A percentile compares a stretch with the other conserved stretches of the same genome.
These are phyloP conservation scores for Eucalyptus regnans DNA, from an alignment of 345 rosid species.

Conservation along the genomic window DNA sequence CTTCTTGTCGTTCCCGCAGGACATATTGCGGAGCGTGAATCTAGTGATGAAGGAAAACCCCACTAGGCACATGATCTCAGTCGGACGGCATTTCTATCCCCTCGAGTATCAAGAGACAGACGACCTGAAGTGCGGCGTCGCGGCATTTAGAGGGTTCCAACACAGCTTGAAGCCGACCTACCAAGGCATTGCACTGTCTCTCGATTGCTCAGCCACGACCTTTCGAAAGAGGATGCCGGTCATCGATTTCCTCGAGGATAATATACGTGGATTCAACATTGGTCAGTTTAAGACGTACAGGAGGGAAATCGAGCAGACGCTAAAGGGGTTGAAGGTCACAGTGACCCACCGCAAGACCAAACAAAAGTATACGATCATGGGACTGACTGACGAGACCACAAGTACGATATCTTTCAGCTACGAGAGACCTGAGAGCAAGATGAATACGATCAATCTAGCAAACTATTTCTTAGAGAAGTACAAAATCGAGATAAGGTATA, in stretches of 20 bases:
- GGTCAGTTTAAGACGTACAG: constrained; percentile 5
- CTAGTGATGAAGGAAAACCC: constrained; percentile 93
- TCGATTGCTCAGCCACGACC: constrained; percentile 72
- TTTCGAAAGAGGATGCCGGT: constrained; percentile 57
- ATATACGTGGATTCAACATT: constrained; percentile 15
- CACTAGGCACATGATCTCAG: constrained; percentile 39
- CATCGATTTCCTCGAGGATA: constrained; percentile 34
- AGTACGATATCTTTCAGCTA: constrained; percentile 13
- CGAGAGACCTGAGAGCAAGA: constrained; percentile 33
- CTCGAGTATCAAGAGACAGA: constrained; percentile 1
- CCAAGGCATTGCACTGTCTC: constrained; percentile 57
- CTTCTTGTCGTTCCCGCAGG: constrained; percentile 34
- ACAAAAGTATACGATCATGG: constrained; percentile 41
- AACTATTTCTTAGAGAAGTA: constrained; percentile 58
- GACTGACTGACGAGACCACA: constrained; percentile 31
- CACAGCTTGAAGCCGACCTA: constrained; percentile 68
- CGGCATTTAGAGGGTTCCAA: constrained; percentile 56
- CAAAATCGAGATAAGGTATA: constrained; percentile 17
- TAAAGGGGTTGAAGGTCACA: constrained; percentile 42
- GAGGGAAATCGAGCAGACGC: constrained; percentile 22
- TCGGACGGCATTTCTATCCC: constrained; percentile 52
- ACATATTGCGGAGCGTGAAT: constrained; percentile 81
- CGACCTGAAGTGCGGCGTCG: constrained; percentile 43
- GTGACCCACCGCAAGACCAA: constrained; percentile 61
- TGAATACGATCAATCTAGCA: constrained; percentile 11